Conservation (phyloP, 805 yeast species). For the Nakazawaea pomicola region DNA sequence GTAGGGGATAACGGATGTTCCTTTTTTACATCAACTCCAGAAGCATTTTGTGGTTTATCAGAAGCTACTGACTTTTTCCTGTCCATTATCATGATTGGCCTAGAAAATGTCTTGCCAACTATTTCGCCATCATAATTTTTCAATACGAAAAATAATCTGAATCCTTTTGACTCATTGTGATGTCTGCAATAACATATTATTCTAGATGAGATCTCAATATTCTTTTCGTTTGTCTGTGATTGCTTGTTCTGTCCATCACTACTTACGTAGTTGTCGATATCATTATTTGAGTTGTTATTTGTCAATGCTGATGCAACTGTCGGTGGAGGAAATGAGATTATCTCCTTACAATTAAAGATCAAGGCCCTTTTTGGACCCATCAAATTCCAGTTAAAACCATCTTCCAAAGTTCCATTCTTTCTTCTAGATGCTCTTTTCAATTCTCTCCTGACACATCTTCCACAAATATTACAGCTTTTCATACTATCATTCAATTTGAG, state of each 20-base stretch:
- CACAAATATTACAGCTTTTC: slow-evolving; percentile 67
- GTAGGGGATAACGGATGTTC: slow-evolving; percentile 50
- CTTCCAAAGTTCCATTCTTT: slow-evolving; percentile 72
- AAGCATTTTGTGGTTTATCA: not conserved
- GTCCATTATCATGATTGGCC: slow-evolving; percentile 88
- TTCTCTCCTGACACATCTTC: slow-evolving; percentile 88
- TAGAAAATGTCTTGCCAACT: slow-evolving; percentile 66
- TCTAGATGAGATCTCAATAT: slow-evolving; percentile 57
- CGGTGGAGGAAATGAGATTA: slow-evolving; percentile 67
- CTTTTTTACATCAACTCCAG: slow-evolving; percentile 12
- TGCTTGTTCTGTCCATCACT: slow-evolving; percentile 25
- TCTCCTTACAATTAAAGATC: slow-evolving; percentile 87
- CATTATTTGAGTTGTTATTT: not conserved
- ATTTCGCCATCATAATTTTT: slow-evolving; percentile 56
- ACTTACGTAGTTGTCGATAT: slow-evolving; percentile 16
- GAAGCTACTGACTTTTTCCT: slow-evolving; percentile 62
- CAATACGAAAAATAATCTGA: slow-evolving; percentile 63
- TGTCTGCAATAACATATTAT: slow-evolving; percentile 95
- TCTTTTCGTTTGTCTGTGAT: too few relatives aligned
- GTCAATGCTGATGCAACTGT: slow-evolving; percentile 20
- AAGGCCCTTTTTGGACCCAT: slow-evolving; percentile 74
- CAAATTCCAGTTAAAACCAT: slow-evolving; percentile 74
- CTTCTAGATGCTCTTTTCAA: slow-evolving; percentile 91
- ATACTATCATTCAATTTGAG: slow-evolving; percentile 10
- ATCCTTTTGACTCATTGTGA: slow-evolving; percentile 85